phyloP scores from a whole-genome alignment of 164 flowering plant genomes.

The Kalanchoe fedtschenkoi region DNA sequence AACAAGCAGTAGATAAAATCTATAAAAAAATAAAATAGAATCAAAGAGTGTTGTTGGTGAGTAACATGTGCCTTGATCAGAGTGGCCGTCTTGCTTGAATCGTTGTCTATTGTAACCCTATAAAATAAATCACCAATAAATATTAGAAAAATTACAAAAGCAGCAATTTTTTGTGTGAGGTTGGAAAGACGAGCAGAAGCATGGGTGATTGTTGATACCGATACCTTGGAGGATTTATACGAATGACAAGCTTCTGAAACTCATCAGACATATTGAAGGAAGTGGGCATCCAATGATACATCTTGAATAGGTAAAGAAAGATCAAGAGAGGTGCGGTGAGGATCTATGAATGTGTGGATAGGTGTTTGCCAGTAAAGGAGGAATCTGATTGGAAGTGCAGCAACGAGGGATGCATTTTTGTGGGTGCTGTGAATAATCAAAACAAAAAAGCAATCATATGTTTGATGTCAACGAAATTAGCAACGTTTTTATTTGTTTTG shows the following conservation, averaged over 20 bases:
- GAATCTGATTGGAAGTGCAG: slow-evolving; percentile 1
- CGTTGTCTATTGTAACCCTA: slow-evolving; percentile 83
- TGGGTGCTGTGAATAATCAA: too few relatives aligned
- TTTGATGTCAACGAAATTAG: too few relatives aligned
- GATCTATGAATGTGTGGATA: too few relatives aligned
- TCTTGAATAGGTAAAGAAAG: slow-evolving; percentile 10
- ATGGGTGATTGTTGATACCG: not conserved
- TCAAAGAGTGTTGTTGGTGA: not conserved
- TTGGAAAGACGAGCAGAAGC: slow-evolving; percentile 4
- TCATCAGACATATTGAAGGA: slow-evolving; percentile 50
- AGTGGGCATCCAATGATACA: slow-evolving; percentile 46
- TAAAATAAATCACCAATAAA: slow-evolving; percentile 9
- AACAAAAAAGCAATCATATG: too few relatives aligned
- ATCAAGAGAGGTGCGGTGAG: too few relatives aligned
- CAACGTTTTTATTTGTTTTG: too few relatives aligned
- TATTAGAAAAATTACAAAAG: too few relatives aligned
- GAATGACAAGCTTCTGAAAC: slow-evolving; percentile 58
- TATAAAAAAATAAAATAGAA: not conserved
- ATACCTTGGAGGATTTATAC: slow-evolving; percentile 89
- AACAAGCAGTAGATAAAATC: too few relatives aligned
- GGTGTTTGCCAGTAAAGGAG: too few relatives aligned
- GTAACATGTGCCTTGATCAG: slow-evolving; percentile 51
- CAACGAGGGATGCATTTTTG: slow-evolving; percentile 2
- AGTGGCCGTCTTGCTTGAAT: slow-evolving; percentile 52
- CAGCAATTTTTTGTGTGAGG: too few relatives aligned